Conservation (phyloP, 768 basidiomycete genomes). For the Mycena belliarum region DNA sequence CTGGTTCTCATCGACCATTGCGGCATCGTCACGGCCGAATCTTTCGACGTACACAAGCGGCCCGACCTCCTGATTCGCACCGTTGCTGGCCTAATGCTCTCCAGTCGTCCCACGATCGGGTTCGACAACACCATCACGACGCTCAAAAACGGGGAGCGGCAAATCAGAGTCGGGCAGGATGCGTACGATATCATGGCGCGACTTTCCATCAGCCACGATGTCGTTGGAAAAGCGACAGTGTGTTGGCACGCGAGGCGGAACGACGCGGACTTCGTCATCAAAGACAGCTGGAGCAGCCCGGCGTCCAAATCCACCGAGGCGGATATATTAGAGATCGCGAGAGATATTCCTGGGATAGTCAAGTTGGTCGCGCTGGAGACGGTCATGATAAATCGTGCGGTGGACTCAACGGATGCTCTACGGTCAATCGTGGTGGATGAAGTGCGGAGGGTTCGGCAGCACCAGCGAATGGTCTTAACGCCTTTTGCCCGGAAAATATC, state of each 20-base stretch:
- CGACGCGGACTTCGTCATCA: slow-evolving; percentile 7
- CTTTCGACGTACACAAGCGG: slow-evolving; percentile 1
- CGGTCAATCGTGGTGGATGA: neutral
- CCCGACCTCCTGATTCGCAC: slow-evolving; percentile 8
- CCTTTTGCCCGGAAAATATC: neutral
- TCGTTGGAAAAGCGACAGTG: slow-evolving; percentile 8
- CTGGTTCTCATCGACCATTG: slow-evolving; percentile 10
- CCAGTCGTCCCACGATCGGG: slow-evolving; percentile 3
- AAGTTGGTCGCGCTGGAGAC: slow-evolving; percentile 2
- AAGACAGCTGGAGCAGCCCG: slow-evolving; percentile 6
- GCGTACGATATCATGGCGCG: slow-evolving; percentile 8
- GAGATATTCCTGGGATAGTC: slow-evolving; percentile 8
- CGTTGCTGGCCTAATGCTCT: slow-evolving; percentile 7
- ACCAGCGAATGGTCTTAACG: slow-evolving; percentile 1
- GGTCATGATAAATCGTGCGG: neutral
- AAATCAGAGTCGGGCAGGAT: slow-evolving; percentile 3
- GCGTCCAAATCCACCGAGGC: neutral
- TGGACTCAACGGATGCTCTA: slow-evolving; percentile 1
- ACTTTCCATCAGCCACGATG: slow-evolving; percentile 5
- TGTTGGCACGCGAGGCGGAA: slow-evolving; percentile 9
- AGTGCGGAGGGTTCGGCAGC: neutral
- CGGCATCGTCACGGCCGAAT: neutral
- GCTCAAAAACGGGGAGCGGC: slow-evolving; percentile 1
- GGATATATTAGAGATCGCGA: neutral
- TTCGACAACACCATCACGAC: slow-evolving; percentile 10